Evolutionary conservation across 2,329 filamentous ascomycete genomes (phyloP).

Genomic region (Fusarium sp.): DNA sequence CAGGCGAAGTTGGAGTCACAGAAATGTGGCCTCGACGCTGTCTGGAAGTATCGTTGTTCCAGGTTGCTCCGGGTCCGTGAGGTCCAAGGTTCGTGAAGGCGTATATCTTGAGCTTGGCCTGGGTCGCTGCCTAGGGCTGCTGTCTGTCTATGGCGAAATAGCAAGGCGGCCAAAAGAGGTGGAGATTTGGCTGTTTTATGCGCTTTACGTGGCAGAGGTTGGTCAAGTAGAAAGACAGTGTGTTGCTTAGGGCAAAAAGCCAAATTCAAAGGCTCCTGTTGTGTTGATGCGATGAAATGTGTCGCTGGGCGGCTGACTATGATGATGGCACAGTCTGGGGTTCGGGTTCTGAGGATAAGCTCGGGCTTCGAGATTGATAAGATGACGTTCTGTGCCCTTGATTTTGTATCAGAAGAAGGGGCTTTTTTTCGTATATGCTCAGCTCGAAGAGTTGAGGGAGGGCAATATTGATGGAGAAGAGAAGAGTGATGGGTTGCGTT

Average conservation of each 20-base stretch:
- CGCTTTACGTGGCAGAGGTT: constrained; percentile 12
- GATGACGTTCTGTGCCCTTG: constrained; percentile 1
- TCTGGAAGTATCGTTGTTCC: constrained; percentile 35
- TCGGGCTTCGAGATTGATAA: constrained; percentile 22
- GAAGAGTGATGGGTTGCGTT: not conserved
- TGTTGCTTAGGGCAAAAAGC: constrained; percentile 20
- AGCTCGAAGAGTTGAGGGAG: not conserved
- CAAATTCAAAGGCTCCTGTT: constrained; percentile 25
- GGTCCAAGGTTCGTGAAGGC: constrained; percentile 21
- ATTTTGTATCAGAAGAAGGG: not conserved
- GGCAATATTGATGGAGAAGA: not conserved
- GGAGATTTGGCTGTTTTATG: constrained; percentile 17
- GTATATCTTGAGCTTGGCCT: constrained; percentile 34
- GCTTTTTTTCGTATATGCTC: not conserved
- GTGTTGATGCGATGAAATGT: constrained; percentile 7
- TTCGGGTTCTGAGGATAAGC: constrained; percentile 29
- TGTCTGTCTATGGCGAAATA: constrained; percentile 15
- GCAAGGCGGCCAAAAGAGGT: constrained; percentile 19
- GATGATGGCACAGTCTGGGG: constrained; percentile 32
- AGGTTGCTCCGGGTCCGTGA: constrained; percentile 32
- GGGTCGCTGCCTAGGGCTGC: constrained; percentile 31
- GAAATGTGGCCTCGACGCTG: constrained; percentile 24
- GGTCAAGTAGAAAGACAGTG: constrained; percentile 13
- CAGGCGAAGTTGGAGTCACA: constrained; percentile 17
- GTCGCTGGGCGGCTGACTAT: constrained; percentile 11